A percentile compares a stretch with the other conserved stretches of the same genome.
Conservation (phyloP, 768 basidiomycete genomes). For the Xanthoconium stramineum region DNA sequence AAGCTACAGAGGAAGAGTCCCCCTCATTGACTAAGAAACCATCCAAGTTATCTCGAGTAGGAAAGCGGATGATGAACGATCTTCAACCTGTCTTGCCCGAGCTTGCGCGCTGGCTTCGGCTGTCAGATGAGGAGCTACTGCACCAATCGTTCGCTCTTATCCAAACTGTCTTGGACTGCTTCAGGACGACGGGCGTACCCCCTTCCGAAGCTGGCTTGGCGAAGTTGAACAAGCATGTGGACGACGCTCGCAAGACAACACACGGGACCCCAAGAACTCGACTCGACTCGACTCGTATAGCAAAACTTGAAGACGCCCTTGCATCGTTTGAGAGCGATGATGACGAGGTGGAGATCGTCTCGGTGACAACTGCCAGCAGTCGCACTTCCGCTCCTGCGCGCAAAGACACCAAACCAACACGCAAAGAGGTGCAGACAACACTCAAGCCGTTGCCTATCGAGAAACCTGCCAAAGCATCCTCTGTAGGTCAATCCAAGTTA, state of each 20-base stretch:
- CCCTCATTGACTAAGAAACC: conserved; percentile 28
- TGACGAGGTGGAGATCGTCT: conserved; percentile 56
- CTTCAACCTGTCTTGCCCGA: conserved; percentile 79
- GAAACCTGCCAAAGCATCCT: conserved; percentile 11
- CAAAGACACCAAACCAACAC: conserved; percentile 13
- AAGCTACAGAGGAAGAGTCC: conserved; percentile 20
- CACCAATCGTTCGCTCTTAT: conserved; percentile 86
- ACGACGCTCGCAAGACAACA: conserved; percentile 53
- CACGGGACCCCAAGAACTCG: conserved; percentile 47
- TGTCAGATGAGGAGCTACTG: conserved; percentile 89
- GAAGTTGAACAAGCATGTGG: conserved; percentile 65
- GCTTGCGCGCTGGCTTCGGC: conserved; percentile 81
- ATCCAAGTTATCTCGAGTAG: conserved; percentile 53
- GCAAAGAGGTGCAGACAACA: conserved; percentile 21
- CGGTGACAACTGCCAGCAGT: conserved; percentile 29
- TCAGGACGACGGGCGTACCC: conserved; percentile 56
- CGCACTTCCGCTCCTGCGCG: conserved; percentile 8
- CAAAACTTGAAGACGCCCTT: conserved; percentile 65
- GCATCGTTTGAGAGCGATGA: conserved; percentile 62
- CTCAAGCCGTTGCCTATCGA: conserved; percentile 14
- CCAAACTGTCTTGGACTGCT: conserved; percentile 73
- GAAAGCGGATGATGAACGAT: conserved; percentile 71
- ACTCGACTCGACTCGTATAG: conserved; percentile 51
- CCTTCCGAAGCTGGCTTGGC: conserved; percentile 56
- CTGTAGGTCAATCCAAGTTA: conserved; percentile 32